Percentiles rank a stretch among this genome's conserved stretches.
Evolutionary conservation across 1,139 yeast genomes (phyloP).

Genomic region (Kurtzmaniella natalensis): DNA sequence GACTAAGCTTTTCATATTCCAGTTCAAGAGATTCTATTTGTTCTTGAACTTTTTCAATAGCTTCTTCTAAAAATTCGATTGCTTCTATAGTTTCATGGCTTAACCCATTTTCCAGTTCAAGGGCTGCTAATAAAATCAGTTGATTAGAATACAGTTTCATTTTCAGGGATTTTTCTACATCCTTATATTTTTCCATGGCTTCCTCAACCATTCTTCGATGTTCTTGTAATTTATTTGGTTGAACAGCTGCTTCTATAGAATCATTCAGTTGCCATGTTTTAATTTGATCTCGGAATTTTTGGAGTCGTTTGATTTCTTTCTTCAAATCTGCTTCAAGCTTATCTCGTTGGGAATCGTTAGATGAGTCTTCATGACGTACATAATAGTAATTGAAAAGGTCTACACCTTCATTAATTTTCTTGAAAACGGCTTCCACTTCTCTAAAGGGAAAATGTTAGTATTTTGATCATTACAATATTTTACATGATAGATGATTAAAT

Average conservation of each 20-base stretch:
- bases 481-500: no score
- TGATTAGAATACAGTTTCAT: slow-evolving; percentile 47
- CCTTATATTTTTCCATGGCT: slow-evolving; percentile 47
- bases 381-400: slow-evolving; percentile 61
- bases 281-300: slow-evolving; percentile 91
- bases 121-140: slow-evolving; percentile 42
- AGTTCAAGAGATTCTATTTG: slow-evolving; percentile 33
- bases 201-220: slow-evolving; percentile 42
- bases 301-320: slow-evolving; percentile 93
- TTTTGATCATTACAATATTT: no score
- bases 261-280: slow-evolving; percentile 75
- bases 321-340: slow-evolving; percentile 89
- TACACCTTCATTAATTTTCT: slow-evolving; percentile 92
- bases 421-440: slow-evolving; percentile 94
- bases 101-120: slow-evolving; percentile 28
- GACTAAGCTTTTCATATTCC: slow-evolving; percentile 37
- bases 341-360: slow-evolving; percentile 91
- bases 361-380: slow-evolving; percentile 55
- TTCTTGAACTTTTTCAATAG: slow-evolving; percentile 27
- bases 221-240: slow-evolving; percentile 35
- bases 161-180: slow-evolving; percentile 42
- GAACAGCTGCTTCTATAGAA: slow-evolving; percentile 39
- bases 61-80: slow-evolving; percentile 26
- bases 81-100: slow-evolving; percentile 34
- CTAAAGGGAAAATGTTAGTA: slow-evolving; percentile 14